These are phyloP conservation scores for Mortierella alpina DNA, from an alignment of 192 early-diverging fungal species.

Conservation along the genomic window DNA sequence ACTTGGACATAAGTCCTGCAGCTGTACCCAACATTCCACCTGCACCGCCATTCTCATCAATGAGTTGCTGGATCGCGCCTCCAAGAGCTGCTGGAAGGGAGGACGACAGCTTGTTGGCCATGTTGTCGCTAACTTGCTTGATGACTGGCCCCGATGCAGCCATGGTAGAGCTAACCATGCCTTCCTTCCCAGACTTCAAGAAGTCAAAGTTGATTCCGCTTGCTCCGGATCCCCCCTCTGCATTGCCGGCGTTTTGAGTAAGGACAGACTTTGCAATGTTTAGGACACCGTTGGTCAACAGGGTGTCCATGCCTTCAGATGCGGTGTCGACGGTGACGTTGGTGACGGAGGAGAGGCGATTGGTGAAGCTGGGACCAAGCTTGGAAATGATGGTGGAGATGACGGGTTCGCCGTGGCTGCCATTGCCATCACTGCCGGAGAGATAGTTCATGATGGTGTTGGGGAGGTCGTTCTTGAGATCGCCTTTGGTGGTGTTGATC, in stretches of 20 bases:
- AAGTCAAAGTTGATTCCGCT: conserved; percentile 44
- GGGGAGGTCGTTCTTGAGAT: conserved; percentile 38
- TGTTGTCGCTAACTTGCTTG: conserved; percentile 46
- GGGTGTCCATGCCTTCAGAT: conserved; percentile 42
- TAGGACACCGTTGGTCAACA: conserved; percentile 40
- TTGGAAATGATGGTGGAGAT: conserved; percentile 18
- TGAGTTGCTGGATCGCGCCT: conserved; percentile 24
- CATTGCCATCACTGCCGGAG: conserved; percentile 14
- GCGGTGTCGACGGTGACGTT: conserved; percentile 31
- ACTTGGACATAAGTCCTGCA: conserved; percentile 37
- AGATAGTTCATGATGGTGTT: conserved; percentile 35
- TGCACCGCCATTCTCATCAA: conserved; percentile 24
- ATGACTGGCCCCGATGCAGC: conserved; percentile 31
- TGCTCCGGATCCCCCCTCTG: background rate
- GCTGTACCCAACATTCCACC: conserved; percentile 32
- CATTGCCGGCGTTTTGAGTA: conserved; percentile 2
- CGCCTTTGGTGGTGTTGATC: conserved; percentile 22
- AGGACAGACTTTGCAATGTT: conserved; percentile 45
- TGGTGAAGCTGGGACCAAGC: conserved; percentile 32
- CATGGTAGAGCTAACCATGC: conserved; percentile 33
- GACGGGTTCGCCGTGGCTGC: conserved; percentile 18
- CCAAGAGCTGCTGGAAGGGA: conserved; percentile 24
- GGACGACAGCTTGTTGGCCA: conserved; percentile 26
- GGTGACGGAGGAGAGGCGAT: conserved; percentile 21
- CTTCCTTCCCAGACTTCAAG: conserved; percentile 33